Conservation (phyloP, 805 yeast genomes). For the Teunomyces funiuensis region DNA sequence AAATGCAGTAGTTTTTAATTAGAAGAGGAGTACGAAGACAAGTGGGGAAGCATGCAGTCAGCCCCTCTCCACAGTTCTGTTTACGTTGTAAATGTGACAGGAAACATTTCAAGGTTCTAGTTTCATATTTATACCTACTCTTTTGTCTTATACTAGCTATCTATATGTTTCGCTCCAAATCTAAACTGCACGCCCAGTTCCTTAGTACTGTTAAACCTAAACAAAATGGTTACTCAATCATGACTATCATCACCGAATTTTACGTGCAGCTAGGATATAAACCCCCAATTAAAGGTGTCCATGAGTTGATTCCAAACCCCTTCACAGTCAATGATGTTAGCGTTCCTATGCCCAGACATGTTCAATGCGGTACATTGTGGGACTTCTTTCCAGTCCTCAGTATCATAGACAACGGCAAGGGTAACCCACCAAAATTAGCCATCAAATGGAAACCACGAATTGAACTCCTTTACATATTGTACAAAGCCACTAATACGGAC, state of each 20-base stretch:
- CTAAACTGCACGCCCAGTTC: neutral
- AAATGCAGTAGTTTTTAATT: too few species aligned
- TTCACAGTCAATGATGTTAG: neutral
- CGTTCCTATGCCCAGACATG: neutral
- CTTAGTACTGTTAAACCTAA: conserved; percentile 1
- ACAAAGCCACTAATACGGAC: neutral
- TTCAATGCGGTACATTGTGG: conserved; percentile 2
- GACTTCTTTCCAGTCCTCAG: conserved; percentile 2
- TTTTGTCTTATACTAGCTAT: neutral
- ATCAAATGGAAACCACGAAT: conserved; percentile 3
- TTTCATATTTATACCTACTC: too few species aligned
- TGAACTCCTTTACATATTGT: conserved; percentile 2
- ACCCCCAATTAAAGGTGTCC: neutral
- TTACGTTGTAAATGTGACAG: too few species aligned
- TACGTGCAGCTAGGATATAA: neutral
- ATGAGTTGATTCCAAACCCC: neutral
- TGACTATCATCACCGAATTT: conserved; percentile 2
- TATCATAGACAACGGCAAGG: neutral
- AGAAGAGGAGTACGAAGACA: too few species aligned
- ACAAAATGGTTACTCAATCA: conserved; percentile 1
- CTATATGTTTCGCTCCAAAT: conserved; percentile 3
- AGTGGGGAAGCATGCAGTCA: too few species aligned
- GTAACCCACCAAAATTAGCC: neutral
- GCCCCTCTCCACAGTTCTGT: too few species aligned
- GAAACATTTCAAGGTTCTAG: too few species aligned